Evolutionary conservation across 1,139 yeast species (phyloP), one percentile per base, ranked within the genome.

Genomic region (Taphrina deformans): DNA sequence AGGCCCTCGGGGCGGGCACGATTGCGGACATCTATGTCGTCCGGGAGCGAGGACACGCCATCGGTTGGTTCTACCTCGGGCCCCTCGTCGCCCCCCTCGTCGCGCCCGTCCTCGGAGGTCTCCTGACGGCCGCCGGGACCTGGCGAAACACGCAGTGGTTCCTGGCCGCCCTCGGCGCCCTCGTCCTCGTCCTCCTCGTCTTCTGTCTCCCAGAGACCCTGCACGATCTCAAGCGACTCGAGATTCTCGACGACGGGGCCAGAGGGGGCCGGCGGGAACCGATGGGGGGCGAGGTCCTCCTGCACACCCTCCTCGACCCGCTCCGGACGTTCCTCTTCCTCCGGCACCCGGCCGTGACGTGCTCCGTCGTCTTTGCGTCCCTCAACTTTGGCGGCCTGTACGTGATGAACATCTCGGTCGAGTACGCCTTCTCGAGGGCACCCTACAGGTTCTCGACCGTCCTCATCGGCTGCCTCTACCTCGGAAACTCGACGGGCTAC

Each of bases 101-200:
- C 6, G 86, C 95, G 10, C 97, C 97, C 0, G 85, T 89, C 33
- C 75, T 89, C 53, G 96, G 96, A 61, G 95, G 96, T 67, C 85
- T 86, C 1, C 82, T 90, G 27, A 83, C 89, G 3, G 79, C 82
- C 60, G 81, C 80, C 10, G 88, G 91, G 87, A 89, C 89, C 5
- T 90, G 96, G 96, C 79, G 96, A 73, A 89, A 93, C 1, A 88
- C 96, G 2, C 95, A 88, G 72, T 90, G 96, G 95, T 84, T 88
- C 65, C 77, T 89, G 75, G 89, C 87, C 35, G 86, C 87, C 38
- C 75, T 88, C 51, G 82, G 89, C 0, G 90, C 86, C 0, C 74
- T 80, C 14, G 81, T 84, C 66, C 78, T 82, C 35, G 21, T 84
- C 0, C 70, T 83, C 55, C 77, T 89, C 53, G 70, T 83, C 1